These are phyloP conservation scores for Globisporangium irregulare DNA, from an alignment of 352 stramenopile genomes.

Conservation along the genomic window DNA sequence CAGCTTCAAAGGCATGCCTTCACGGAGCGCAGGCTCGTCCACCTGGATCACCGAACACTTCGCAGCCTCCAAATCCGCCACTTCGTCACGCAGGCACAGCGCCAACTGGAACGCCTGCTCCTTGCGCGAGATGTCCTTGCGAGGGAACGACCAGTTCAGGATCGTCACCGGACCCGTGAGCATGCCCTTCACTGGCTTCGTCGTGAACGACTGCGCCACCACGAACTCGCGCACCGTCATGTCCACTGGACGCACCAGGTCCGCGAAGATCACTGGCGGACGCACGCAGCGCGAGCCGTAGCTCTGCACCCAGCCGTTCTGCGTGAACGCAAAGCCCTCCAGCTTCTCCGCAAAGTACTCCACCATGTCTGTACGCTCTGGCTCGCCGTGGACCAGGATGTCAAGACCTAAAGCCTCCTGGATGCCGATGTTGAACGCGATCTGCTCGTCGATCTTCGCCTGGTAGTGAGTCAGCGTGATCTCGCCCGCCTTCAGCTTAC, in stretches of 20 bases:
- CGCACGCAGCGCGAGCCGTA: constrained; percentile 92
- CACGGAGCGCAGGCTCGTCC: constrained; percentile 90
- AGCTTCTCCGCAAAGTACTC: constrained; percentile 95
- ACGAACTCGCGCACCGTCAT: constrained; percentile 92
- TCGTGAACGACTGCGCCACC: constrained; percentile 87
- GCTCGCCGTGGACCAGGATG: constrained; percentile 93
- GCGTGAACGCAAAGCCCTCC: constrained; percentile 89
- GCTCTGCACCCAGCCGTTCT: constrained; percentile 93
- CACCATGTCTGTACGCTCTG: constrained; percentile 94
- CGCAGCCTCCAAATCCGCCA: constrained; percentile 86
- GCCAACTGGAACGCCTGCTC: constrained; percentile 89
- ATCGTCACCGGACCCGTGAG: constrained; percentile 93
- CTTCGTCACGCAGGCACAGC: constrained; percentile 88
- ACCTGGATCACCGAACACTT: constrained; percentile 91
- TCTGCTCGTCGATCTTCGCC: constrained; percentile 90
- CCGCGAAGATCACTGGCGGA: constrained; percentile 89
- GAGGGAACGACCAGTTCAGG: constrained; percentile 95
- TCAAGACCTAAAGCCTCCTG: constrained; percentile 91
- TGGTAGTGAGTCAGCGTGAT: constrained; percentile 79
- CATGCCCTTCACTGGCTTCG: constrained; percentile 93
- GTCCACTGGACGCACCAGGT: constrained; percentile 75
- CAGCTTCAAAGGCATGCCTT: constrained; percentile 89
- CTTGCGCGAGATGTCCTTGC: constrained; percentile 88
- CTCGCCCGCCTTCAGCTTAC: constrained; percentile 76
- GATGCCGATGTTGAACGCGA: constrained; percentile 89